phyloP scores from a whole-genome alignment of 2,329 filamentous ascomycete genomes.

The Dendrostoma leiphaemia region DNA sequence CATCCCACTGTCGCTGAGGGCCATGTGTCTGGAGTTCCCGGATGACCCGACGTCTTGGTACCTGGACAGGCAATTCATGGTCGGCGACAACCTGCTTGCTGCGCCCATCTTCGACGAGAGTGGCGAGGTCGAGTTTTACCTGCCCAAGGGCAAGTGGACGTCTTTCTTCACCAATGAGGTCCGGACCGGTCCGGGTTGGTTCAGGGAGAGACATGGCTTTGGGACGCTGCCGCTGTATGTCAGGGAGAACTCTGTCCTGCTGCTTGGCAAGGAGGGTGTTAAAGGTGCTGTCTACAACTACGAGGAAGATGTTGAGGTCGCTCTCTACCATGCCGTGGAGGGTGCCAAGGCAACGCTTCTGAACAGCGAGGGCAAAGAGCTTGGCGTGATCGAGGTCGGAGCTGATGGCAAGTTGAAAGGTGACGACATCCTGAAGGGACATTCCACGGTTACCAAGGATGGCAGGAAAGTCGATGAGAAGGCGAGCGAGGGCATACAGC shows the following conservation, averaged over 20 bases:
- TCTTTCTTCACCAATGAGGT: conserved; percentile 47
- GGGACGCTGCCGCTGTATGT: conserved; percentile 58
- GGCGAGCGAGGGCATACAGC: conserved; percentile 2
- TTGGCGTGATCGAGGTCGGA: conserved; percentile 40
- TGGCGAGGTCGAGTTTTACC: conserved; percentile 65
- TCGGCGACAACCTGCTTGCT: conserved; percentile 63
- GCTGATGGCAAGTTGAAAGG: conserved; percentile 38
- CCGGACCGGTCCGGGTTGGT: conserved; percentile 54
- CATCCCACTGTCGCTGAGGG: conserved; percentile 48
- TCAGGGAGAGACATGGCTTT: conserved; percentile 58
- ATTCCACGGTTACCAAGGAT: conserved; percentile 20
- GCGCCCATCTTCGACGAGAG: conserved; percentile 63
- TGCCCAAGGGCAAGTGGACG: conserved; percentile 49
- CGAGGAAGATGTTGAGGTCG: conserved; percentile 43
- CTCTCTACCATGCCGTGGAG: conserved; percentile 39
- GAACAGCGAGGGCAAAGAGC: conserved; percentile 37
- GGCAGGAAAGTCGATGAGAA: conserved; percentile 13
- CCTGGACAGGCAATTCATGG: conserved; percentile 71
- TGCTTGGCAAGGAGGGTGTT: conserved; percentile 40
- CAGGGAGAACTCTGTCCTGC: conserved; percentile 49
- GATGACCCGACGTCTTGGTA: conserved; percentile 66
- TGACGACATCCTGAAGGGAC: conserved; percentile 38
- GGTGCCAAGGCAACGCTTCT: conserved; percentile 42
- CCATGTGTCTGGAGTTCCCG: conserved; percentile 69
- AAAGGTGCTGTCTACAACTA: conserved; percentile 48